phyloP scores from a whole-genome alignment of 495 filamentous ascomycete genomes.

The Aspergillus ellipticus region DNA sequence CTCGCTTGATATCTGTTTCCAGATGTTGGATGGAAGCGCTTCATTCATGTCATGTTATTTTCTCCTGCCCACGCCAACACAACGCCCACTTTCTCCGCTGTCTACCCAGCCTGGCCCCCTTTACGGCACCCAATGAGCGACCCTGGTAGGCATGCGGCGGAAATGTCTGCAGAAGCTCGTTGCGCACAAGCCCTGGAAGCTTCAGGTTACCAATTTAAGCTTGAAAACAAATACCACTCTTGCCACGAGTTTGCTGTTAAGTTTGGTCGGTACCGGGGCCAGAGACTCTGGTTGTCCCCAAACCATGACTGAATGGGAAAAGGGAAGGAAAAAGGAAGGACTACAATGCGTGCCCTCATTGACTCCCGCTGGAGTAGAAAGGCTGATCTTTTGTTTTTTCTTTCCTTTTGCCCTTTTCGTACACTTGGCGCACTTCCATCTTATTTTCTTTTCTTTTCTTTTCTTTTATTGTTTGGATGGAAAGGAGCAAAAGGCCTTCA shows the following conservation, averaged over 20 bases:
- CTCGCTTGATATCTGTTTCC: constrained; percentile 23
- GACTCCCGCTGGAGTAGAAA: not conserved
- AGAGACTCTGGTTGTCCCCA: constrained; percentile 10
- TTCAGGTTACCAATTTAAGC: constrained; percentile 25
- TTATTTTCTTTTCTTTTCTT: constrained; percentile 6
- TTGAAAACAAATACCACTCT: constrained; percentile 24
- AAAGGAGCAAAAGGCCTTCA: constrained; percentile 11
- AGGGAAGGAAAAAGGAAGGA: constrained; percentile 1
- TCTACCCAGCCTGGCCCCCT: constrained; percentile 17
- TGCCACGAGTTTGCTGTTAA: constrained; percentile 36
- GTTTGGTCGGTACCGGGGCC: constrained; percentile 34
- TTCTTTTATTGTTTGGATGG: not conserved
- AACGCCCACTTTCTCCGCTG: constrained; percentile 15
- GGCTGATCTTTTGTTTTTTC: not conserved
- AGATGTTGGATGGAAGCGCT: constrained; percentile 14
- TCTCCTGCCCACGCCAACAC: constrained; percentile 18
- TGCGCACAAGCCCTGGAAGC: constrained; percentile 22
- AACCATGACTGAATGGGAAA: not conserved
- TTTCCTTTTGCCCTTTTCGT: not conserved
- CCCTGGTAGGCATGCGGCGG: constrained; percentile 24
- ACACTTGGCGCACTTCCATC: constrained; percentile 8
- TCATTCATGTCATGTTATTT: constrained; percentile 18
- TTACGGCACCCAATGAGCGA: constrained; percentile 19
- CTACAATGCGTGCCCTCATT: not conserved
- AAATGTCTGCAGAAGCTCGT: constrained; percentile 23